A percentile compares a stretch with the other conserved stretches of the same genome.
Conservation (phyloP, 257 asterid species). For the Solanum corneliomulleri region DNA sequence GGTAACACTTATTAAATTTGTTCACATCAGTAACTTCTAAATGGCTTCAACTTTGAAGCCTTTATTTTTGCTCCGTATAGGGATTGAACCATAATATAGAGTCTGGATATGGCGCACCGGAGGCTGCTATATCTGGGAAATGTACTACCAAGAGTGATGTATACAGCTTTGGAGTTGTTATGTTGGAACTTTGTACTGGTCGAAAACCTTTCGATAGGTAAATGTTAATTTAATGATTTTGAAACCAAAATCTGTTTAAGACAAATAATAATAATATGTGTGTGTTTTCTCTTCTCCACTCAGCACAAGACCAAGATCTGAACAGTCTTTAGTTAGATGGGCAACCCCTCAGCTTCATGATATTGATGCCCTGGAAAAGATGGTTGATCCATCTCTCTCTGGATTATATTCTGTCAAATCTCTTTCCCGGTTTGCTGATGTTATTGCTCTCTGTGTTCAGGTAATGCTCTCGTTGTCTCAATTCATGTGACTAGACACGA, state of each 20-base stretch:
- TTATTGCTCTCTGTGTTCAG: slow-evolving; percentile 92
- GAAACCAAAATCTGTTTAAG: neutral
- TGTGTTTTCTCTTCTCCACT: neutral
- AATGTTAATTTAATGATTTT: neutral
- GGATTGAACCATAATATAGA: slow-evolving; percentile 24
- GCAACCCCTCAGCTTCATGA: slow-evolving; percentile 97
- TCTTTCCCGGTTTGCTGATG: slow-evolving; percentile 90
- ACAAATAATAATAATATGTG: neutral
- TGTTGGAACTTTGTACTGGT: slow-evolving; percentile 89
- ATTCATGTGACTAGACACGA: neutral
- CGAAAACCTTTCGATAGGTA: slow-evolving; percentile 88
- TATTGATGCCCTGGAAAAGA: slow-evolving; percentile 80
- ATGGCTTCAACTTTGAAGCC: neutral
- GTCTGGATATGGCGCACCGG: slow-evolving; percentile 83
- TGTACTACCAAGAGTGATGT: slow-evolving; percentile 82
- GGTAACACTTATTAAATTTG: slow-evolving; percentile 19
- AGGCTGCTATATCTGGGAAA: slow-evolving; percentile 77
- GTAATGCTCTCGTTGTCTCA: slow-evolving; percentile 4
- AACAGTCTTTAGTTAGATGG: slow-evolving; percentile 94
- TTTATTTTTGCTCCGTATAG: slow-evolving; percentile 13
- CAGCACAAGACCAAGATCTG: slow-evolving; percentile 78
- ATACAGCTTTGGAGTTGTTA: slow-evolving; percentile 87
- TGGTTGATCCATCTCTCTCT: slow-evolving; percentile 89
- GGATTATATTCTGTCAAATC: slow-evolving; percentile 88
- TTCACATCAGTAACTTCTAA: neutral